Base-by-base conservation (phyloP, 352 stramenopile species). In the Phytophthora aleatoria region DNA sequence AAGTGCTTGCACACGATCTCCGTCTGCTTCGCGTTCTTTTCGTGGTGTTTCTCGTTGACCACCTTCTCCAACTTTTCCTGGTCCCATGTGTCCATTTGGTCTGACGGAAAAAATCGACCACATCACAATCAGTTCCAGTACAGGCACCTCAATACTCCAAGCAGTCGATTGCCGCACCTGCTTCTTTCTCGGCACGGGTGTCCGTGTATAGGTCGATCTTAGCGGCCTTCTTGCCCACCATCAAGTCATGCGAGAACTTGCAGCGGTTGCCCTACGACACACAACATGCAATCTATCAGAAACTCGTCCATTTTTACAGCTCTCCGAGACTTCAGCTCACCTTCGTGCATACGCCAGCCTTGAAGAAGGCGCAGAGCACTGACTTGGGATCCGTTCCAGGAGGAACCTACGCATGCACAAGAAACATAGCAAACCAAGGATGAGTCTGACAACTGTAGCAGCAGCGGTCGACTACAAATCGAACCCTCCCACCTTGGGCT, bases 161-260 rank as follows among this genome's bases (percentile, higher is more conserved):
- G 6, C 7, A 53, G 13, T 35, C 10, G 0, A 6, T 30, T 7
- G 51, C 49, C 51, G 20, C 26, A 77, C 70, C 70, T 67, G 62
- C 73, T 69, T 84, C 73, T 69, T 94, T 91, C 28, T 86, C 77
- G 35, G 85, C 74, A 71, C 89, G 89, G 26, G 66, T 61, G 49
- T 97, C 89, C 71, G 89, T 85, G 73, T 97, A 95, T 70, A 97
- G 77, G 55, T 97, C 87, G 62, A 96, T 97, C 67, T 97, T 97
- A 24, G 85, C 81, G 1, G 89, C 66, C 67, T 94, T 95, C 65
- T 94, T 95, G 50, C 74, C 88, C 13, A 96, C 76, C 61, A 88
- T 95, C 64, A 96, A 71, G 69, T 97, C 89, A 69, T 97, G 89
- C 42, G 87, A 87, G 69, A 94, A 97, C 76, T 97, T 97, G 67